phyloP scores from a whole-genome alignment of 78 protist species.

The Polysphondylium violaceum region DNA sequence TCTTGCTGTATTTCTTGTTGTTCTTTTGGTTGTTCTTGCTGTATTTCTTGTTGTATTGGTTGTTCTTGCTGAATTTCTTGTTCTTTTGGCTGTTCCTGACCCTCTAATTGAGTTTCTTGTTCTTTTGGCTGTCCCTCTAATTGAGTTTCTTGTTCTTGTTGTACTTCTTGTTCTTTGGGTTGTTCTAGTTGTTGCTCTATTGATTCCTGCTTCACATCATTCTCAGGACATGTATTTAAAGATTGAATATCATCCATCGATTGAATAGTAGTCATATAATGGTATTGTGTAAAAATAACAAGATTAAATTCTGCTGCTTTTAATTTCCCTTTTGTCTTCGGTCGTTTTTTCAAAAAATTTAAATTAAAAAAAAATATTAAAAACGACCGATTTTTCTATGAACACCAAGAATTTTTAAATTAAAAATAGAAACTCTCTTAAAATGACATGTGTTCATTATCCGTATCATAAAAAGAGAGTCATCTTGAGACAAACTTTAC shows the following conservation, averaged over 20 bases:
- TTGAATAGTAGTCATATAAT: too few relatives aligned
- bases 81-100: constrained; percentile 1
- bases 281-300: too few relatives aligned
- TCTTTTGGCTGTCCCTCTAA: constrained; percentile 1
- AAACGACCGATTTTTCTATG: neutral
- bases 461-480: neutral
- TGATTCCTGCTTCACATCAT: neutral
- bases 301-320: too few relatives aligned
- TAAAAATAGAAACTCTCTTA: too few relatives aligned
- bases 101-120: constrained; percentile 1
- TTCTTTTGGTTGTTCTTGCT: neutral
- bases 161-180: neutral
- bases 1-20: neutral
- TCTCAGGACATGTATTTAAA: too few relatives aligned
- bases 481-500: too few relatives aligned
- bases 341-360: neutral
- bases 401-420: too few relatives aligned
- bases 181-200: neutral
- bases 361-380: too few relatives aligned
- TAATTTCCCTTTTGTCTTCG: too few relatives aligned
- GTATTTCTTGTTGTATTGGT: neutral
- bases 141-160: neutral
- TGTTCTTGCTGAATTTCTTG: too few relatives aligned
- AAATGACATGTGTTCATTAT: neutral
- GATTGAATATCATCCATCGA: too few relatives aligned